These are phyloP conservation scores for Leccinum pachyderme DNA, from an alignment of 1,284 basidiomycete genomes.

Conservation along the genomic window DNA sequence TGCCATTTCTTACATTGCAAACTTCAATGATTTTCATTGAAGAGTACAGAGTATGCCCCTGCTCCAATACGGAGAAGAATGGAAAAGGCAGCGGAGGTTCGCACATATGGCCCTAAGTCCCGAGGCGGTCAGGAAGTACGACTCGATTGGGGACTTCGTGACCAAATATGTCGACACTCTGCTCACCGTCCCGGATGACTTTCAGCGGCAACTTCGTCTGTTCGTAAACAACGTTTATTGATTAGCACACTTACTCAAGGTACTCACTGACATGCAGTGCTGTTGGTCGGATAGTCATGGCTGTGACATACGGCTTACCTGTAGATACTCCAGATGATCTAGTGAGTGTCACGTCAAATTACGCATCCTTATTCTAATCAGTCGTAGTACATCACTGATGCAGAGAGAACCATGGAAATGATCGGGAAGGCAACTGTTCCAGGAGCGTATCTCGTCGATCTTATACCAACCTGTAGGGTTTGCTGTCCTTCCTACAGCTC, in stretches of 20 bases:
- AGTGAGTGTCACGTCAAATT: conserved; percentile 2
- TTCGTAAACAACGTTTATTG: conserved; percentile 6
- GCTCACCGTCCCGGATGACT: conserved; percentile 21
- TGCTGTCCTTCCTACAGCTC: background rate
- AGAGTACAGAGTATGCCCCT: conserved; percentile 21
- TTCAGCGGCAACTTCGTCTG: conserved; percentile 28
- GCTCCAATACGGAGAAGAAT: conserved; percentile 22
- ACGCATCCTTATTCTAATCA: background rate
- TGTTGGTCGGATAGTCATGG: conserved; percentile 23
- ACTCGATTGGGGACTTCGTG: conserved; percentile 21
- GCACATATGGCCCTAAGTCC: conserved; percentile 24
- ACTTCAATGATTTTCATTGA: background rate
- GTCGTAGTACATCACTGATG: conserved; percentile 23
- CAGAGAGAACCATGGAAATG: conserved; percentile 25
- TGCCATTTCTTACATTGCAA: background rate
- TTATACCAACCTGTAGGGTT: conserved; percentile 21
- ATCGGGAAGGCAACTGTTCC: conserved; percentile 20
- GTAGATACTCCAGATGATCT: conserved; percentile 18
- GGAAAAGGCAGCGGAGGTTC: conserved; percentile 27
- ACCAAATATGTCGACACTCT: conserved; percentile 15
- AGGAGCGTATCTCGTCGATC: conserved; percentile 27
- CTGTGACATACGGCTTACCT: conserved; percentile 29
- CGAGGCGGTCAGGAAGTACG: conserved; percentile 26
- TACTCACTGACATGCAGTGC: conserved; percentile 12
- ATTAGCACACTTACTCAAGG: background rate